Base-by-base conservation (phyloP, 2,329 filamentous ascomycete genomes). In the Scopulariopsis brevicaulis region DNA sequence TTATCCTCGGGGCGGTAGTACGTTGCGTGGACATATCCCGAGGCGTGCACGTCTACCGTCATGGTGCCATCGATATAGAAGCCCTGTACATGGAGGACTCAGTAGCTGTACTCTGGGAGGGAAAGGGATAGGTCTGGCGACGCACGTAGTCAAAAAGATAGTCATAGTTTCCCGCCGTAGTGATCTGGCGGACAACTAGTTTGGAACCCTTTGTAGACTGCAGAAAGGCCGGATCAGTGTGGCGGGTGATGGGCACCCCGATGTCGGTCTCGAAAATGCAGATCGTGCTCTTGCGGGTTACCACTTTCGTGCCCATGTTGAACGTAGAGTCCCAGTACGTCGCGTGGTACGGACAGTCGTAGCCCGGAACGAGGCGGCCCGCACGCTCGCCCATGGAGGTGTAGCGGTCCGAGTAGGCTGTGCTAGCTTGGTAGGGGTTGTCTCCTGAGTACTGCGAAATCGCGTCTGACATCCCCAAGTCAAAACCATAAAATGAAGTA, bases 371-470 rank as follows among this genome's bases (percentile, higher is more conserved):
- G 22, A 77, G 66, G 2, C 66, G 66, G 15, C 68, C 70, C 4
- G 70, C 60, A 53, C 69, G 62, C 0, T 66, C 66, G 1, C 73
- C 72, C 25, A 76, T 61, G 55, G 65, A 65, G 62, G 67, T 74
- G 58, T 68, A 67, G 0, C 69, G 70, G 58, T 76, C 75, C 58
- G 76, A 74, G 60, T 73, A 76, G 32, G 72, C 66, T 0, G 71
- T 74, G 20, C 66, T 66, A 7, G 71, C 70, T 1, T 70, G 64
- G 64, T 76, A 74, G 11, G 76, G 75, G 56, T 76, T 69, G 61
- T 72, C 70, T 0, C 76, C 75, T 4, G 74, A 77, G 60, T 81
- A 81, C 59, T 80, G 77, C 4, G 78, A 75, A 28, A 77, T 68
- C 0, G 77, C 78, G 63, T 81, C 78, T 32, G 28, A 8, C 28